phyloP scores from a whole-genome alignment of 2,329 filamentous ascomycete genomes.

The Colletotrichum musae region DNA sequence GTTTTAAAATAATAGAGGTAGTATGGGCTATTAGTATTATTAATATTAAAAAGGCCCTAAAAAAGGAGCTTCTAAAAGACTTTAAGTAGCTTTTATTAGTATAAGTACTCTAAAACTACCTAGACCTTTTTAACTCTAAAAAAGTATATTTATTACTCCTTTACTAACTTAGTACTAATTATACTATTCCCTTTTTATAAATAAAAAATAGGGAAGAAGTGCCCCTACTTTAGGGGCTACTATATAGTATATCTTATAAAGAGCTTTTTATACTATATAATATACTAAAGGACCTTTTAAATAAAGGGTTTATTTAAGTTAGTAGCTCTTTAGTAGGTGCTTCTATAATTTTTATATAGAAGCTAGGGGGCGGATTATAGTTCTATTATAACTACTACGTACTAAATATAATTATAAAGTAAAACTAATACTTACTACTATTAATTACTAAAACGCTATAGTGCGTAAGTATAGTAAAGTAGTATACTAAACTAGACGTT shows the following conservation, averaged over 20 bases:
- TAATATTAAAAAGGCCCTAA: background rate
- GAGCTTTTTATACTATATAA: background rate
- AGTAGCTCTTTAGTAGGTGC: background rate
- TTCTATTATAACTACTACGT: background rate
- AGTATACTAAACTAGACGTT: conserved; percentile 36
- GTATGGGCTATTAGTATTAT: conserved; percentile 37
- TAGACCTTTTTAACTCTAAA: background rate
- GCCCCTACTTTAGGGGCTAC: background rate
- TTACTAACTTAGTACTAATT: background rate
- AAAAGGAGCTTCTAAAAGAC: background rate
- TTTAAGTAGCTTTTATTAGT: background rate
- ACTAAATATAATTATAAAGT: background rate
- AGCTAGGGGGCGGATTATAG: background rate
- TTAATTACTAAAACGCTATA: background rate
- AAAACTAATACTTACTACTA: background rate
- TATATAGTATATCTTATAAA: background rate
- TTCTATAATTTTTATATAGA: background rate
- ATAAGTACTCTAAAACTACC: background rate
- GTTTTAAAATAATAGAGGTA: conserved; percentile 17
- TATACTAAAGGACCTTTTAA: conserved; percentile 3
- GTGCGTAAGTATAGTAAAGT: background rate
- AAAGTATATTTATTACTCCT: background rate
- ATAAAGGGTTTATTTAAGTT: conserved; percentile 31
- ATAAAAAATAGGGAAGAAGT: conserved; percentile 37
- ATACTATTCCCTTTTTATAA: background rate